A percentile compares a stretch with the other conserved stretches of the same genome.
phyloP scores from a whole-genome alignment of 148 eudicot species.

The Agrostemma githago region DNA sequence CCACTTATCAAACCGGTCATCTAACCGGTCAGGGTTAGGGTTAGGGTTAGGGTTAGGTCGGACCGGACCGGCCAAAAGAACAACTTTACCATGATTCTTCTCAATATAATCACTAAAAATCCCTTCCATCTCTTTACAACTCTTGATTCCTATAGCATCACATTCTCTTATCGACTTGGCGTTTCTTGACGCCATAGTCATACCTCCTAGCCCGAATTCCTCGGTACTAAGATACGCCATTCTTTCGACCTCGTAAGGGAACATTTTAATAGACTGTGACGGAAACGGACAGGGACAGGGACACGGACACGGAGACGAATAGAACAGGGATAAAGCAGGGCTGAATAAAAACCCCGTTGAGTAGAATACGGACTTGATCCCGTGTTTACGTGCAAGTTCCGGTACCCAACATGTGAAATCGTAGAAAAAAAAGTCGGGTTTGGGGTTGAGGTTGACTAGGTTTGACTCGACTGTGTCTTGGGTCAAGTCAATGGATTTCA shows the following conservation, averaged over 20 bases:
- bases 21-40: constrained; percentile 17
- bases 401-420: constrained; percentile 40
- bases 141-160: constrained; percentile 26
- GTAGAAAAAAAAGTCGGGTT: constrained; percentile 22
- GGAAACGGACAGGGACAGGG: too few relatives aligned
- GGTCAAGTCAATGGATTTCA: constrained; percentile 36
- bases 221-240: background rate
- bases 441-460: constrained; percentile 22
- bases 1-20: constrained; percentile 33
- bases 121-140: constrained; percentile 35
- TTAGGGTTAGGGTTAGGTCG: constrained; percentile 23
- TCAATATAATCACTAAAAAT: constrained; percentile 20
- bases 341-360: too few relatives aligned
- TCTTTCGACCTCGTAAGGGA: background rate
- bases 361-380: constrained; percentile 22
- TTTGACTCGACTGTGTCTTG: constrained; percentile 19
- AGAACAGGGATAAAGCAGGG: too few relatives aligned
- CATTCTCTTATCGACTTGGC: constrained; percentile 2
- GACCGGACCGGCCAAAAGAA: constrained; percentile 35
- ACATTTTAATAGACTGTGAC: background rate
- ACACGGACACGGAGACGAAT: background rate
- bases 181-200: background rate
- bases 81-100: constrained; percentile 11
- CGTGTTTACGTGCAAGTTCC: constrained; percentile 15
- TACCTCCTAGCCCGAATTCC: background rate